Evolutionary conservation across 2,329 filamentous ascomycete species (phyloP), one percentile per base, ranked within the genome.

Genomic region (Diaporthe aspalathi): DNA sequence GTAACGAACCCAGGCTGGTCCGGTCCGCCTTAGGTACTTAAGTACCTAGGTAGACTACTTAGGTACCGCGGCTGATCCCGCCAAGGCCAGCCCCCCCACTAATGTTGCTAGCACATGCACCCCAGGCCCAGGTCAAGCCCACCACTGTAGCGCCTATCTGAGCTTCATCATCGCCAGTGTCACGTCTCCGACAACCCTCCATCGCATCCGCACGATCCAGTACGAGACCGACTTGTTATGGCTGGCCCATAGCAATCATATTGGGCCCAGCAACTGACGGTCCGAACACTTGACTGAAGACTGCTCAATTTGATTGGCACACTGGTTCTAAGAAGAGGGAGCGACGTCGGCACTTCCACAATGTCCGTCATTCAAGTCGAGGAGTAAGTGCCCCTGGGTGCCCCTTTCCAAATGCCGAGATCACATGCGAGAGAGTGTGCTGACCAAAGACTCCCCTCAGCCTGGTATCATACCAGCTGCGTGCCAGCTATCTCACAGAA

Each of bases 381-480:
- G 78, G 83, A 84, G 83, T 84, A 76, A 35, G 81, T 75, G 11
- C 24, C 20, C 32, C 53, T 43, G 32, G 32, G 5, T 32, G 11
- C 24, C 20, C 35, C 53, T 47, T 32, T n/a, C 16, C 24, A 7
- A 38, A 9, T 32, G 17, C 24, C 9, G 16, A 14, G 17, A 29
- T 6, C 62, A 49, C 20, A 40, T 8, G 17, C 29, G 29, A 52
- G 29, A 52, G 38, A 53, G n/a, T 43, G 65, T 47, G n/a, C 53
- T 29, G 22, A 56, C 24, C 29, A 32, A 11, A 70, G 9, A 67
- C 54, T 65, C 35, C 12, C 1, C 56, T 47, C 76, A 94, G 92
- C 80, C 91, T 96, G 80, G 92, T 95, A 54, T 89, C 93, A 70
- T 95, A 95, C 83, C 93, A 94, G 80, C 86, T 97, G 70, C 92